phyloP scores from a whole-genome alignment of 2,329 filamentous ascomycete genomes.

The Colletotrichum horii region DNA sequence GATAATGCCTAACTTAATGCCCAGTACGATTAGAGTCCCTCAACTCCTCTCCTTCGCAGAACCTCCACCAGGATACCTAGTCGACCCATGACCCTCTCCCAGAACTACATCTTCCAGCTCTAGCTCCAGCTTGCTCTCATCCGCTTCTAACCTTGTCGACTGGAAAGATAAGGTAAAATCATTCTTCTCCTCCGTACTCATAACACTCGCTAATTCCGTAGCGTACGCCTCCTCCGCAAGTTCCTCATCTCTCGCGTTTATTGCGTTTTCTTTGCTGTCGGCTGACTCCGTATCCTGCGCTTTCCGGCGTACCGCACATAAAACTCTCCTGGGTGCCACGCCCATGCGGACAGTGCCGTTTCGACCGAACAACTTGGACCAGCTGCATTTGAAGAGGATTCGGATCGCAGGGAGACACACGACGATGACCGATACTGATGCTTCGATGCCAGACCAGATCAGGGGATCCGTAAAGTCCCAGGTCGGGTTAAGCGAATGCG shows the following conservation, averaged over 20 bases:
- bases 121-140: slow-evolving; percentile 32
- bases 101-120: slow-evolving; percentile 13
- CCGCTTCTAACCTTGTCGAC: background rate
- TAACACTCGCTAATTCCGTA: background rate
- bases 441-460: slow-evolving; percentile 48
- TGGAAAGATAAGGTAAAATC: background rate
- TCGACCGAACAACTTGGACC: slow-evolving; percentile 1
- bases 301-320: background rate
- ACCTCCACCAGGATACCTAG: background rate
- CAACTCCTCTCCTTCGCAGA: background rate
- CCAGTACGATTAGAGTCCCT: background rate
- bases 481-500: slow-evolving; percentile 39
- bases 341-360: background rate
- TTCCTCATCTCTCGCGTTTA: background rate
- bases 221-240: rapidly evolving
- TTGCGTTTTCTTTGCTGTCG: background rate
- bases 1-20: background rate
- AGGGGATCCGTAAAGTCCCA: slow-evolving; percentile 46
- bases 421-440: slow-evolving; percentile 44
- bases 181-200: background rate
- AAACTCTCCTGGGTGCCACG: background rate
- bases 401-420: slow-evolving; percentile 45
- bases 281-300: background rate
- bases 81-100: background rate
- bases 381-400: slow-evolving; percentile 27